Conservation (phyloP, 441 rosid genomes). For the Euphorbia corollata region DNA sequence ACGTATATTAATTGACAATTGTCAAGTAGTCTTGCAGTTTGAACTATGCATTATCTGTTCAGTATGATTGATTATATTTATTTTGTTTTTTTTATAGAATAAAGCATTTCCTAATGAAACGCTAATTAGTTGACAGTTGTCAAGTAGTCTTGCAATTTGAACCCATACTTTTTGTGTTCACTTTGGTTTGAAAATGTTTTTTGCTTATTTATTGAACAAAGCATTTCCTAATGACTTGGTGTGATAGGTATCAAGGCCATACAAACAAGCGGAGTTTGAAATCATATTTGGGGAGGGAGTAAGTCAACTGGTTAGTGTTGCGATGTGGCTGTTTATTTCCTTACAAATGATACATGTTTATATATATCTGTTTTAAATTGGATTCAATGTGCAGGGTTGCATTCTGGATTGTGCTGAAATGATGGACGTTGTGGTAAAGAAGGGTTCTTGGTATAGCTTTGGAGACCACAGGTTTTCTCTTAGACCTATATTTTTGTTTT, state of each 20-base stretch:
- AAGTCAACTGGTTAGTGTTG: constrained; percentile 70
- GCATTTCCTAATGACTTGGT: constrained; percentile 15
- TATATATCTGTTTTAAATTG: constrained; percentile 18
- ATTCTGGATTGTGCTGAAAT: constrained; percentile 81
- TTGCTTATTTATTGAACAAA: constrained; percentile 1
- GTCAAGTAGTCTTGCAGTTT: not conserved
- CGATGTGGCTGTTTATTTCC: constrained; percentile 9
- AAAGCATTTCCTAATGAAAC: constrained; percentile 5
- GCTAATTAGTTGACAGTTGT: not conserved
- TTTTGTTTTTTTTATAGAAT: not conserved
- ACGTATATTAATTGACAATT: not conserved
- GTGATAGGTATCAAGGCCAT: constrained; percentile 80
- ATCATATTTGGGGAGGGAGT: constrained; percentile 95
- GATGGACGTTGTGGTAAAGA: constrained; percentile 73
- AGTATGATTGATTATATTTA: not conserved
- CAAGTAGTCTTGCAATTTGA: not conserved
- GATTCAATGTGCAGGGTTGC: constrained; percentile 56
- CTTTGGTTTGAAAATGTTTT: not conserved
- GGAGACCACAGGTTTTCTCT: constrained; percentile 66
- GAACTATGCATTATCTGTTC: not conserved
- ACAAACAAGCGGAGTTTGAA: constrained; percentile 94
- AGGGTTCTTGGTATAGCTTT: constrained; percentile 94
- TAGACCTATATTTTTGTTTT: constrained; percentile 3
- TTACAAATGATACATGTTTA: constrained; percentile 10
- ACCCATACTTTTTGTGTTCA: not conserved